Conservation (phyloP, 163 green algal genomes). For the Chlamydomonas reinhardtii region DNA sequence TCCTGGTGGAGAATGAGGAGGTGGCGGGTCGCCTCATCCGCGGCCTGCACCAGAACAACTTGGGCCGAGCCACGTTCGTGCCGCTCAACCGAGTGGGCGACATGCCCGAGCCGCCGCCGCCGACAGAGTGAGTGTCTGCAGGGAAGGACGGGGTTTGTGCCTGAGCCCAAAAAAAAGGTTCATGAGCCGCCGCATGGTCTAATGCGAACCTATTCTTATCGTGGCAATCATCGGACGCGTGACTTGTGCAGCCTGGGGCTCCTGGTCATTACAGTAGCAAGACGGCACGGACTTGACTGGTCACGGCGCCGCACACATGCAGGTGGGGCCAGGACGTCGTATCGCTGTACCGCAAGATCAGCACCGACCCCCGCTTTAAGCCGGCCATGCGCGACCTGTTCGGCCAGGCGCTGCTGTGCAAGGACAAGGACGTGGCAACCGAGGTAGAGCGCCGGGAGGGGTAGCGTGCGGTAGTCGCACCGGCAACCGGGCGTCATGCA, state of each 20-base stretch:
- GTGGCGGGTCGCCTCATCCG: constrained; percentile 81
- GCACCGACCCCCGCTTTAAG: constrained; percentile 70
- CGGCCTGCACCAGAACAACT: constrained; percentile 79
- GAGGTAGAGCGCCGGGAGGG: constrained; percentile 54
- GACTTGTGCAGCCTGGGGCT: too few relatives aligned
- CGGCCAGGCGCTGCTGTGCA: constrained; percentile 65
- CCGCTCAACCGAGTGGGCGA: constrained; percentile 86
- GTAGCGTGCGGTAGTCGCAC: constrained; percentile 31
- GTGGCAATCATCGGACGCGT: too few relatives aligned
- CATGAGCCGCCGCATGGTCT: too few relatives aligned
- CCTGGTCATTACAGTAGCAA: too few relatives aligned
- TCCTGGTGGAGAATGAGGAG: constrained; percentile 93
- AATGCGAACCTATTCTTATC: too few relatives aligned
- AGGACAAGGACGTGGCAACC: constrained; percentile 65
- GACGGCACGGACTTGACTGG: too few relatives aligned
- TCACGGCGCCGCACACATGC: too few relatives aligned
- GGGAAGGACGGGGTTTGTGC: too few relatives aligned
- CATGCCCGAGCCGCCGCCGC: background rate
- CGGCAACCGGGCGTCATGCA: too few relatives aligned
- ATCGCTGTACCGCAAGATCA: constrained; percentile 85
- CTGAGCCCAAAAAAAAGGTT: too few relatives aligned
- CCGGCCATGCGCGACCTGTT: constrained; percentile 72
- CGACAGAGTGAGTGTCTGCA: background rate
- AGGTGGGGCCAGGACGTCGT: constrained; percentile 78
- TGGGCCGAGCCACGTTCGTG: constrained; percentile 94